Conservation (phyloP, 2,329 filamentous ascomycete species). For the Fusarium verrucosum region DNA sequence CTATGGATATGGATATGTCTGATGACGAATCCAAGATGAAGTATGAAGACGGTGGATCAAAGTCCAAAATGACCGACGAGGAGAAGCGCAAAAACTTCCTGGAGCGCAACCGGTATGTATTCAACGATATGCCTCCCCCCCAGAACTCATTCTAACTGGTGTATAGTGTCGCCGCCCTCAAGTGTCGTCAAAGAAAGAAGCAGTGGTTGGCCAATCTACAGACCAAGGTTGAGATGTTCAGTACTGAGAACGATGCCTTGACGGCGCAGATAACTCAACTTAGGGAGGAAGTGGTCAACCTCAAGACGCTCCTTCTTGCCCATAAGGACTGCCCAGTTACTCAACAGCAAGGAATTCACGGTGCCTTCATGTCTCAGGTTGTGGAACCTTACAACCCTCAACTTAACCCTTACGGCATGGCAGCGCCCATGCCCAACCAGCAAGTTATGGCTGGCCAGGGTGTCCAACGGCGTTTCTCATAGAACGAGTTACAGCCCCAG, state of each 20-base stretch:
- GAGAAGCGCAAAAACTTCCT: conserved; percentile 99
- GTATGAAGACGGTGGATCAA: conserved; percentile 36
- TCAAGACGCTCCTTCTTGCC: conserved; percentile 90
- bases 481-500: conserved; percentile 45
- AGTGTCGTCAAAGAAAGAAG: conserved; percentile 98
- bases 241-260: conserved; percentile 88
- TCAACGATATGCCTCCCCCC: not conserved
- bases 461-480: conserved; percentile 66
- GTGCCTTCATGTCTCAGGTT: conserved; percentile 64
- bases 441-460: conserved; percentile 65
- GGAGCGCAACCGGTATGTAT: conserved; percentile 87
- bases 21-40: conserved; percentile 60
- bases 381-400: conserved; percentile 65
- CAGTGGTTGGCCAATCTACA: conserved; percentile 97
- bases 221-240: conserved; percentile 92
- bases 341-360: conserved; percentile 76
- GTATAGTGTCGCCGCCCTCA: conserved; percentile 87
- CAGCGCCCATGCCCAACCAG: conserved; percentile 60
- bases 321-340: conserved; percentile 97
- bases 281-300: conserved; percentile 90
- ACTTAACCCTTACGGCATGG: conserved; percentile 69
- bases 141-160: conserved; percentile 4
- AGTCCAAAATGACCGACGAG: conserved; percentile 67
- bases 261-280: conserved; percentile 84
- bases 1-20: conserved; percentile 59